Conservation (phyloP, 495 filamentous ascomycete genomes). For the Penicillium manginii region DNA sequence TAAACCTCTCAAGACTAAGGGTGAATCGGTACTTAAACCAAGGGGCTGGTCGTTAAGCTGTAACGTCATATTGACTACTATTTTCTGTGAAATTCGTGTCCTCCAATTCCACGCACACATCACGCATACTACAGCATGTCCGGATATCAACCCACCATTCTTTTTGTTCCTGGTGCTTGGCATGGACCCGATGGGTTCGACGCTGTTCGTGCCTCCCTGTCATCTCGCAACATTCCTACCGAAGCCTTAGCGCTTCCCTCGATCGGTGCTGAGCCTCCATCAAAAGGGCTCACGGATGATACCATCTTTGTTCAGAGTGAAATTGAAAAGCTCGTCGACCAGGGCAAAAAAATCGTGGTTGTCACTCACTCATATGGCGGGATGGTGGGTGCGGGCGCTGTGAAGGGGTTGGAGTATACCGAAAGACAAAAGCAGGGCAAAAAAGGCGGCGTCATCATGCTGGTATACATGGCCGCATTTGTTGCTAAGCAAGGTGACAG, state of each 20-base stretch:
- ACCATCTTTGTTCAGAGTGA: background rate
- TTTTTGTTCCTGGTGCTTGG: background rate
- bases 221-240: background rate
- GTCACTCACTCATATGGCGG: conserved; percentile 49
- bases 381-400: conserved; percentile 43
- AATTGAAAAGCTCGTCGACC: background rate
- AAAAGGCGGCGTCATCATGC: conserved; percentile 43
- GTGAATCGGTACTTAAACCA: too few species aligned
- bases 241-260: background rate
- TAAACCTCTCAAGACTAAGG: too few species aligned
- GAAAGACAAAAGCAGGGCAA: conserved; percentile 32
- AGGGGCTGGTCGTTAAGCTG: too few species aligned
- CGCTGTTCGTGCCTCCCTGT: background rate
- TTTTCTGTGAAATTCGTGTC: background rate
- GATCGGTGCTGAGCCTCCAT: background rate
- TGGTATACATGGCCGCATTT: conserved; percentile 44
- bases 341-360: conserved; percentile 27
- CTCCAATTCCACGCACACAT: background rate
- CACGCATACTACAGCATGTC: background rate
- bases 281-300: background rate
- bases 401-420: conserved; percentile 40
- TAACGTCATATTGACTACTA: background rate
- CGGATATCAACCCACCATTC: background rate
- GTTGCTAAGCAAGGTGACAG: conserved; percentile 31
- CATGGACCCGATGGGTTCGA: background rate